Conservation (phyloP, 2,329 filamentous ascomycete genomes). For the Pseudogymnoascus sp. region DNA sequence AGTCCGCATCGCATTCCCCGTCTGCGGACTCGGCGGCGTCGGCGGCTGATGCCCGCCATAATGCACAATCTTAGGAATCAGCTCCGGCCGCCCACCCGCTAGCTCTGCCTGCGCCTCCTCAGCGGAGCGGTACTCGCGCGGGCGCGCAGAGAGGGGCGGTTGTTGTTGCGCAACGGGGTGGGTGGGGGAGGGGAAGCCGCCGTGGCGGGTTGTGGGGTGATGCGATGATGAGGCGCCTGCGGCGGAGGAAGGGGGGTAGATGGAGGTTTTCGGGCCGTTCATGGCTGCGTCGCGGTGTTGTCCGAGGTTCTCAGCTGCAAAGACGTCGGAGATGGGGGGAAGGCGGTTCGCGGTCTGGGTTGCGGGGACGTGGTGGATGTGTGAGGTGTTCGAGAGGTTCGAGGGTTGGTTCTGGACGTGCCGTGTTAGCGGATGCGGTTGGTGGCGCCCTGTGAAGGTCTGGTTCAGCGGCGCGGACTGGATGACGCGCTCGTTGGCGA, state of each 20-base stretch:
- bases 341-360: slow-evolving; percentile 85
- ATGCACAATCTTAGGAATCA: slow-evolving; percentile 88
- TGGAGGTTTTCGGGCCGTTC: background rate
- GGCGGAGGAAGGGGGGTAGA: slow-evolving; percentile 18
- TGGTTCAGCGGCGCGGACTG: slow-evolving; percentile 93
- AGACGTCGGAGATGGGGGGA: slow-evolving; percentile 90
- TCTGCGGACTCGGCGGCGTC: slow-evolving; percentile 58
- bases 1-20: slow-evolving; percentile 24
- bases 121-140: slow-evolving; percentile 86
- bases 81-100: slow-evolving; percentile 82
- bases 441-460: slow-evolving; percentile 84
- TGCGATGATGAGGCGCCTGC: slow-evolving; percentile 47
- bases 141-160: slow-evolving; percentile 49
- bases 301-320: slow-evolving; percentile 66
- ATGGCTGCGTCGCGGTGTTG: slow-evolving; percentile 43
- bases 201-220: slow-evolving; percentile 55
- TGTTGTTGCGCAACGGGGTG: slow-evolving; percentile 51
- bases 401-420: slow-evolving; percentile 76
- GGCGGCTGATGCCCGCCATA: slow-evolving; percentile 92
- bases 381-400: slow-evolving; percentile 72
- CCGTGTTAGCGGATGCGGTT: slow-evolving; percentile 65
- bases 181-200: slow-evolving; percentile 63
- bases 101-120: slow-evolving; percentile 91
- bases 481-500: slow-evolving; percentile 88
- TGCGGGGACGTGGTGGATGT: slow-evolving; percentile 84